A percentile compares a stretch with the other conserved stretches of the same genome.
Conservation (phyloP, 225 moss, liverwort and hornwort species). For the Marchantia paleacea region DNA sequence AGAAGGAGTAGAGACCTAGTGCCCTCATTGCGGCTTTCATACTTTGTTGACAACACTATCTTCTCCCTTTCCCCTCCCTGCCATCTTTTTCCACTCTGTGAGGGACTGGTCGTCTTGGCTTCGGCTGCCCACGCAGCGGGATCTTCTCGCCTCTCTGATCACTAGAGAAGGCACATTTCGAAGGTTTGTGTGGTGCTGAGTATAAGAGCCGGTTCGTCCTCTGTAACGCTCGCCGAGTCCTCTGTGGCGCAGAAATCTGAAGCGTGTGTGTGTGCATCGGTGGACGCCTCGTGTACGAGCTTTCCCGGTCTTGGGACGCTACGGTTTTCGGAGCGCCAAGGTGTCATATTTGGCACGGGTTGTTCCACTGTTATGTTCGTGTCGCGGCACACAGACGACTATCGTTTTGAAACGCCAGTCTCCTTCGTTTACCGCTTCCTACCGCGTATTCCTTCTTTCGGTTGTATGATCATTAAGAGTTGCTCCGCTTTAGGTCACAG, state of each 20-base stretch:
- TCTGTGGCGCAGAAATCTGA: neutral
- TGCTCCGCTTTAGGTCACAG: conserved; percentile 3
- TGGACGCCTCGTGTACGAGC: neutral
- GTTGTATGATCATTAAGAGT: neutral
- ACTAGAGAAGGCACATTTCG: neutral
- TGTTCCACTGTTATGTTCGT: neutral
- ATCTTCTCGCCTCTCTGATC: neutral
- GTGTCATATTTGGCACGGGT: neutral
- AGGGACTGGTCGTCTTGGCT: neutral
- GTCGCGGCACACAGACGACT: neutral
- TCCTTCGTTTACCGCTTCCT: neutral
- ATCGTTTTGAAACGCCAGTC: neutral
- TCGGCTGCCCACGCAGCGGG: neutral
- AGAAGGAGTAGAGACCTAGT: conserved; percentile 1
- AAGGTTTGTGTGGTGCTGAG: neutral
- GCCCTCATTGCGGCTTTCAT: conserved; percentile 4
- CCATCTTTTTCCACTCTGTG: neutral
- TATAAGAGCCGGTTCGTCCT: neutral
- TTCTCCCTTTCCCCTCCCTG: neutral
- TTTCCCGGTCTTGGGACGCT: neutral
- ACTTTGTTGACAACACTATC: neutral
- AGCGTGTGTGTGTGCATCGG: neutral
- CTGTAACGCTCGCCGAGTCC: conserved; percentile 2
- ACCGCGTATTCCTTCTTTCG: neutral
- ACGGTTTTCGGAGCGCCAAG: neutral